Percentiles rank a stretch among this genome's conserved stretches.
Evolutionary conservation across 2,329 filamentous ascomycete genomes (phyloP).

Genomic region (Exophiala aquamarina): DNA sequence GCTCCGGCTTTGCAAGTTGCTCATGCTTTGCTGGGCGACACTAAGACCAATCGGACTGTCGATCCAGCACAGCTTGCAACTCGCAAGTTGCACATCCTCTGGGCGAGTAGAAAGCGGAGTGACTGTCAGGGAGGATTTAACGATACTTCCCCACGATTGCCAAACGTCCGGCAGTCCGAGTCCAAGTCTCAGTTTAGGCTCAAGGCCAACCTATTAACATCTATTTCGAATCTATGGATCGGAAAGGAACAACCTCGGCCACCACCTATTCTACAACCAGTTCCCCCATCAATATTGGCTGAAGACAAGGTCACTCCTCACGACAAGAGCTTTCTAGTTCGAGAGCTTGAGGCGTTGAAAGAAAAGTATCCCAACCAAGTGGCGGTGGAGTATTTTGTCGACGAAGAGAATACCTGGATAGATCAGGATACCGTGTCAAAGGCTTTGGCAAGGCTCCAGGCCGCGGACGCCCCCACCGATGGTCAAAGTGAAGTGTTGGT

Average conservation of each 20-base stretch:
- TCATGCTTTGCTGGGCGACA: constrained; percentile 51
- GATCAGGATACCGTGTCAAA: constrained; percentile 49
- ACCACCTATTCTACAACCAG: too few species aligned
- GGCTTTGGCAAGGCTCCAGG: constrained; percentile 20
- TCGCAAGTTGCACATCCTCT: constrained; percentile 70
- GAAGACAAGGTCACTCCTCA: too few species aligned
- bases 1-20: constrained; percentile 84
- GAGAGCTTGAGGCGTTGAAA: constrained; percentile 65
- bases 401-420: constrained; percentile 73
- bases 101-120: constrained; percentile 70
- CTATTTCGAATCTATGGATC: too few species aligned
- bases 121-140: constrained; percentile 65
- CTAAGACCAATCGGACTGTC: constrained; percentile 39
- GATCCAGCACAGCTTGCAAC: constrained; percentile 22
- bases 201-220: too few species aligned
- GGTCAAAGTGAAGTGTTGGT: constrained; percentile 72
- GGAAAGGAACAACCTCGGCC: constrained; percentile 7
- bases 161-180: too few species aligned
- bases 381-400: constrained; percentile 73
- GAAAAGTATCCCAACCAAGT: constrained; percentile 56
- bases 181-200: too few species aligned
- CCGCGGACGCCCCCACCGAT: constrained; percentile 24
- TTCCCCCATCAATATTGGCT: too few species aligned
- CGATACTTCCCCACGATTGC: constrained; percentile 34
- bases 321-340: constrained; percentile 46